phyloP scores from a whole-genome alignment of 2,329 filamentous ascomycete species.

The Gaeumannomyces tritici region DNA sequence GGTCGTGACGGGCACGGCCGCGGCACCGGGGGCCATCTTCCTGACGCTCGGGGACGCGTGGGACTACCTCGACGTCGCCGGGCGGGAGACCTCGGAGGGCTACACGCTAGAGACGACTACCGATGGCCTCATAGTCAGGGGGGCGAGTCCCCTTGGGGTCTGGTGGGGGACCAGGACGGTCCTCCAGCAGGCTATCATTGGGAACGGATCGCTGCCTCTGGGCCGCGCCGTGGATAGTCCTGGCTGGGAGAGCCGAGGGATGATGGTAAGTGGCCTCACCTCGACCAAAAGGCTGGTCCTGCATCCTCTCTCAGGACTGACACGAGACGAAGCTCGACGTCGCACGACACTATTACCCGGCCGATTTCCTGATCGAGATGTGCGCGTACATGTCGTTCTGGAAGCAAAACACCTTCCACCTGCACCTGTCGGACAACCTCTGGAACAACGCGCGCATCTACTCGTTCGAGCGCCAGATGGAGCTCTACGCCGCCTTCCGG shows the following conservation, averaged over 20 bases:
- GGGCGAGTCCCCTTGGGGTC: constrained; percentile 42
- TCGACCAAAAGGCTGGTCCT: not conserved
- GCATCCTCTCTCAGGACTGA: not conserved
- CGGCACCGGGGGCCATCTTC: constrained; percentile 23
- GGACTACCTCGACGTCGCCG: constrained; percentile 32
- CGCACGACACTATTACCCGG: constrained; percentile 46
- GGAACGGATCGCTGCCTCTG: constrained; percentile 24
- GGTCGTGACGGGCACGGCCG: constrained; percentile 13
- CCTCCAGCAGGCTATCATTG: constrained; percentile 37
- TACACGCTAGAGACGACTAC: constrained; percentile 32
- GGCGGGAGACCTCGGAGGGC: constrained; percentile 35
- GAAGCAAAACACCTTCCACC: constrained; percentile 49
- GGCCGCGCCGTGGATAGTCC: constrained; percentile 38
- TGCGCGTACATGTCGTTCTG: constrained; percentile 52
- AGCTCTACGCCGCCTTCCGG: constrained; percentile 46
- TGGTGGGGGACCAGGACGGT: constrained; percentile 50
- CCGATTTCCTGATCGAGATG: constrained; percentile 43
- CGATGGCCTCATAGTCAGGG: constrained; percentile 33
- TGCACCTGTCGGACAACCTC: constrained; percentile 49
- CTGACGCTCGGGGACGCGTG: constrained; percentile 32
- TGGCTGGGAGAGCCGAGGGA: constrained; percentile 38
- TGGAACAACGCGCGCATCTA: constrained; percentile 37
- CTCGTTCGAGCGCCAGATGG: constrained; percentile 31
- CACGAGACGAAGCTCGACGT: constrained; percentile 29
- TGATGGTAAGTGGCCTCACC: constrained; percentile 19